Evolutionary conservation across 2,329 filamentous ascomycete genomes (phyloP).

Genomic region (Scytalidium sp.): DNA sequence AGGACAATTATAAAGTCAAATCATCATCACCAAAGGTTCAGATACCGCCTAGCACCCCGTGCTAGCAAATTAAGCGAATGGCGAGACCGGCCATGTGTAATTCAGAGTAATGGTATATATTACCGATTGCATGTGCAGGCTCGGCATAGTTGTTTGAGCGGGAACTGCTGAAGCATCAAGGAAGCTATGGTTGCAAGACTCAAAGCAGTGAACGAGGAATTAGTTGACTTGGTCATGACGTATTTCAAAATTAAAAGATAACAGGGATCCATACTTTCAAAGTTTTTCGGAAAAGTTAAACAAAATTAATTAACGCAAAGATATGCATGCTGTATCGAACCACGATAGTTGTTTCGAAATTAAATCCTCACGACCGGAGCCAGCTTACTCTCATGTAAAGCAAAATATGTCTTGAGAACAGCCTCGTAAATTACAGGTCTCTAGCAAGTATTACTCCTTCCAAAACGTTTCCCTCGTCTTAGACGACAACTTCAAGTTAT

Average conservation of each 20-base stretch:
- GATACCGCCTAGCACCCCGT: background rate
- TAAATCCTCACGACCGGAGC: too few species aligned
- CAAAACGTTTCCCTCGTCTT: conserved; percentile 6
- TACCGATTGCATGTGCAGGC: background rate
- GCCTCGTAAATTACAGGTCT: background rate
- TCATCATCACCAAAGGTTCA: background rate
- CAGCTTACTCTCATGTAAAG: too few species aligned
- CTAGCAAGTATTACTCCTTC: background rate
- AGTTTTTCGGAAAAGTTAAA: too few species aligned
- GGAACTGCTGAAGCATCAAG: background rate
- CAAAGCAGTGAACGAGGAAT: background rate
- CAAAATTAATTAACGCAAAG: background rate
- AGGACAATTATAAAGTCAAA: background rate
- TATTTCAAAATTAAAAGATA: background rate
- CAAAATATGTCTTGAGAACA: too few species aligned
- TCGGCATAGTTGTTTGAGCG: background rate
- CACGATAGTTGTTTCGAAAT: too few species aligned
- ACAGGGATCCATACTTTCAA: background rate
- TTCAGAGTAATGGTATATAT: background rate
- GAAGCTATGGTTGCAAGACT: background rate
- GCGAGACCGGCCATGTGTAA: background rate
- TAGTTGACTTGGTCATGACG: background rate
- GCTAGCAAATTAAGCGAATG: background rate
- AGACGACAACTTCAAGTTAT: conserved; percentile 4
- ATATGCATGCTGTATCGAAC: background rate